A percentile compares a stretch with the other conserved stretches of the same genome.
These are phyloP conservation scores for Firmiana major DNA, from an alignment of 345 rosid genomes.

Conservation along the genomic window DNA sequence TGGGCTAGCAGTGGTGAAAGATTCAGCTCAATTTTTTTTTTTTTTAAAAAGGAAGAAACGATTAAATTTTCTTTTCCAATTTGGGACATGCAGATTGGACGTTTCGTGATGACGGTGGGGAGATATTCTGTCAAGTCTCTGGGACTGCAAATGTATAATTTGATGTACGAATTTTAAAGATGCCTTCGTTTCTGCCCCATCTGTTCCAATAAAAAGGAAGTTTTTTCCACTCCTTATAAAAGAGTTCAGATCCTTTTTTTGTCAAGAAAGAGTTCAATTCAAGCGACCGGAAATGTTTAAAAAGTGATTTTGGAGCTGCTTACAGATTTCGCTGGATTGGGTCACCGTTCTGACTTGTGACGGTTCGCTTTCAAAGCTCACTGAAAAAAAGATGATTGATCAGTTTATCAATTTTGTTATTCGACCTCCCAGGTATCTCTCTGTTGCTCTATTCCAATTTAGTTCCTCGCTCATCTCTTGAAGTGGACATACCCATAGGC, in stretches of 20 bases:
- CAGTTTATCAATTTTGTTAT: constrained; percentile 98
- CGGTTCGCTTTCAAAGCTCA: constrained; percentile 12
- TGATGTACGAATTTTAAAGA: not conserved
- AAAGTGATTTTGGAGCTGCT: constrained; percentile 20
- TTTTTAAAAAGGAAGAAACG: too few species aligned
- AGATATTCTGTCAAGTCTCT: not conserved
- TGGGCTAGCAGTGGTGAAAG: not conserved
- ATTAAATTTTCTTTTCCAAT: not conserved
- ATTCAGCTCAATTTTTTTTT: too few species aligned
- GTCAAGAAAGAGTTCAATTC: not conserved
- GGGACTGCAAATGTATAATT: not conserved
- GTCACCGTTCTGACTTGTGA: constrained; percentile 13
- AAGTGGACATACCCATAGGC: not conserved
- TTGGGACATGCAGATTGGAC: not conserved
- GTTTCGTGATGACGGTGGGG: constrained; percentile 3
- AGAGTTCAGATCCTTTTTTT: not conserved
- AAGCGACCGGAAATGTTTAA: not conserved
- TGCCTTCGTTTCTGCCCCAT: not conserved
- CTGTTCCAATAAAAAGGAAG: not conserved
- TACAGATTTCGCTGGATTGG: not conserved
- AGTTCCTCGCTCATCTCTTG: not conserved
- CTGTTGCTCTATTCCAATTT: not conserved
- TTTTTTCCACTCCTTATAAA: not conserved
- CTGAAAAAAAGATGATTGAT: constrained; percentile 59
- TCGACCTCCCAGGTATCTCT: constrained; percentile 89